Evolutionary conservation across 2,329 filamentous ascomycete genomes (phyloP).

Genomic region (Hansfordia pulvinata): DNA sequence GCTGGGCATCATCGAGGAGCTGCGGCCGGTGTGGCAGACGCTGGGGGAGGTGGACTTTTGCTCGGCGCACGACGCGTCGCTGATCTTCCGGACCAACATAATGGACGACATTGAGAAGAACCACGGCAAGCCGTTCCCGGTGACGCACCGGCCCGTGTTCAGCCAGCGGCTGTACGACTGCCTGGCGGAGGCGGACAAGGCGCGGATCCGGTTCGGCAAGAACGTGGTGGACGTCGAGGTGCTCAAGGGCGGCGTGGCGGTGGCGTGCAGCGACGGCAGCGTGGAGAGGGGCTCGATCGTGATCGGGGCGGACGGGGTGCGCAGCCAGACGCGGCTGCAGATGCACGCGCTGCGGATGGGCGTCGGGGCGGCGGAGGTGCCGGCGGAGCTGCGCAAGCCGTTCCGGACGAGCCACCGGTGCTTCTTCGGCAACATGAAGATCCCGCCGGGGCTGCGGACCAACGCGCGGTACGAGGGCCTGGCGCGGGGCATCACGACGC

Average conservation of each 20-base stretch:
- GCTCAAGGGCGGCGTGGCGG: neutral
- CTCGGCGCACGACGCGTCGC: neutral
- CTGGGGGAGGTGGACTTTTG: neutral
- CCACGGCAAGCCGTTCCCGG: neutral
- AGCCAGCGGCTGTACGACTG: neutral
- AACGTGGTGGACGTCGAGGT: neutral
- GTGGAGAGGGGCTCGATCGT: neutral
- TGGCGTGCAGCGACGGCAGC: neutral
- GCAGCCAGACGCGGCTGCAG: neutral
- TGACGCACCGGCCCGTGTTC: neutral
- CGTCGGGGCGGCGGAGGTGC: neutral
- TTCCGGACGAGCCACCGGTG: neutral
- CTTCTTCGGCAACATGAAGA: neutral
- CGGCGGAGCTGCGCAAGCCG: neutral
- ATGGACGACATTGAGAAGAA: neutral
- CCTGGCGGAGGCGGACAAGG: neutral
- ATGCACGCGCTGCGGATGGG: neutral
- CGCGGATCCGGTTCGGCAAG: neutral
- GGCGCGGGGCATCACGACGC: neutral
- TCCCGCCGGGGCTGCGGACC: neutral
- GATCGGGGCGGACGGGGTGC: slow-evolving; percentile 1
- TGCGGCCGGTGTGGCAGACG: neutral
- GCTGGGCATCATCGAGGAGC: neutral
- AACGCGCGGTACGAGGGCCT: neutral
- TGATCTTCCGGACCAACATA: neutral